These are phyloP conservation scores for Candida nanaspora DNA, from an alignment of 805 yeast species.

Conservation along the genomic window DNA sequence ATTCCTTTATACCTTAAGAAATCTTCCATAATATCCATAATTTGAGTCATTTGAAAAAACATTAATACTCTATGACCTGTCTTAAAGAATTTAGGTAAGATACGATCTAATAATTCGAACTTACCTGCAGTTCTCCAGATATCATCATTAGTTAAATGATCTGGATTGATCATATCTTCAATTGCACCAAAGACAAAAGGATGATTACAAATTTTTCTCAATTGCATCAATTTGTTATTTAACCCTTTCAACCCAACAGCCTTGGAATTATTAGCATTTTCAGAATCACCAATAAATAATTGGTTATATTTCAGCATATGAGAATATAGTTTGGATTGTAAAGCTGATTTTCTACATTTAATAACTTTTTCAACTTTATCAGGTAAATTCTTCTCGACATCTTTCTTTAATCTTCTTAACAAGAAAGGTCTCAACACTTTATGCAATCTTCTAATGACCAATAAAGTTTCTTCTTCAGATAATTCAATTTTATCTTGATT, in stretches of 20 bases:
- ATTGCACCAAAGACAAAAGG: slow-evolving; percentile 84
- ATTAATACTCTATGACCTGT: slow-evolving; percentile 74
- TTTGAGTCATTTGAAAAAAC: slow-evolving; percentile 85
- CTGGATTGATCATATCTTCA: slow-evolving; percentile 61
- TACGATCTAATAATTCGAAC: slow-evolving; percentile 69
- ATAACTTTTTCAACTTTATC: slow-evolving; percentile 78
- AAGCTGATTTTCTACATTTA: slow-evolving; percentile 69
- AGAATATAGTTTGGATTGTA: slow-evolving; percentile 64
- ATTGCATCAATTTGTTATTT: slow-evolving; percentile 79
- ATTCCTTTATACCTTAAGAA: slow-evolving; percentile 58
- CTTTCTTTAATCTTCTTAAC: slow-evolving; percentile 76
- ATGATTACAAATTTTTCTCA: slow-evolving; percentile 80
- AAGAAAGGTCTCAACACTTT: slow-evolving; percentile 82
- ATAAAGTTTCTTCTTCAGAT: slow-evolving; percentile 79
- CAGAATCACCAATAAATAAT: slow-evolving; percentile 56
- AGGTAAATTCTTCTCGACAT: slow-evolving; percentile 81
- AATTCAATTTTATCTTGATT: slow-evolving; percentile 72
- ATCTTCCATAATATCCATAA: slow-evolving; percentile 88
- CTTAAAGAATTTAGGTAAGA: slow-evolving; percentile 67
- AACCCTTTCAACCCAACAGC: slow-evolving; percentile 58
- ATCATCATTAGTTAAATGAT: slow-evolving; percentile 52
- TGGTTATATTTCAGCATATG: slow-evolving; percentile 72
- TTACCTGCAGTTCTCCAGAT: slow-evolving; percentile 78
- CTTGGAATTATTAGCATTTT: slow-evolving; percentile 39
- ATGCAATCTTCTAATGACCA: slow-evolving; percentile 78